Conservation (phyloP, 768 basidiomycete genomes). For the Lactifluus subvellereus region DNA sequence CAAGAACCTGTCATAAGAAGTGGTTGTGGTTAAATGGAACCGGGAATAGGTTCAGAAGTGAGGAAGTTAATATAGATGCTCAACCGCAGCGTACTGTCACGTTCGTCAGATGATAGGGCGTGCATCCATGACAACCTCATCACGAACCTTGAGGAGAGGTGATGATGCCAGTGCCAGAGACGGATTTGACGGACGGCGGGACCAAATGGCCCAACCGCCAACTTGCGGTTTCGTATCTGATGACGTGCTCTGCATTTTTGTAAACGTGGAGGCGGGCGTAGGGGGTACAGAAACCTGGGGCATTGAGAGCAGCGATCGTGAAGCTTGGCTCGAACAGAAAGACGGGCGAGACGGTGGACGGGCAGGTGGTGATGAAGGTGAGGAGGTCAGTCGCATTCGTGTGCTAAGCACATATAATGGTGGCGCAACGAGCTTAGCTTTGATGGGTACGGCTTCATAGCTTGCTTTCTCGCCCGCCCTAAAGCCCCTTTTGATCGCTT, state of each 20-base stretch:
- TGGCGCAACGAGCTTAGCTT: conserved; percentile 93
- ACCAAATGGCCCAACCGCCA: conserved; percentile 60
- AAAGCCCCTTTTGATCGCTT: conserved; percentile 91
- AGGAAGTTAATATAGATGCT: conserved; percentile 81
- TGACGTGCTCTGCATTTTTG: neutral
- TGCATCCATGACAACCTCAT: neutral
- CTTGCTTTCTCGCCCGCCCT: conserved; percentile 84
- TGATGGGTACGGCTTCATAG: conserved; percentile 91
- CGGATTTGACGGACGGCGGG: conserved; percentile 62
- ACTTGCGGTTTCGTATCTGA: neutral
- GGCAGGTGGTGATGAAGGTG: neutral
- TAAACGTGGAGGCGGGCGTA: neutral
- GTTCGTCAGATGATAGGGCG: neutral
- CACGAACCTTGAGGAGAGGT: conserved; percentile 68
- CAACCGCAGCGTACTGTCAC: conserved; percentile 74
- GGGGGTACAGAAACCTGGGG: conserved; percentile 1
- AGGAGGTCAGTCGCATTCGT: conserved; percentile 78
- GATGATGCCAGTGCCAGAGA: conserved; percentile 59
- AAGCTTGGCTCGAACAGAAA: conserved; percentile 9
- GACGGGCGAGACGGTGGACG: neutral
- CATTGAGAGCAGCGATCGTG: neutral
- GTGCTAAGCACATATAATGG: conserved; percentile 94
- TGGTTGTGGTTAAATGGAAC: too few species aligned
- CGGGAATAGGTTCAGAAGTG: conserved; percentile 85
- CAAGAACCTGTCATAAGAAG: too few species aligned